These are phyloP conservation scores for Coffea eugenioides DNA, from an alignment of 257 asterid genomes.

Conservation along the genomic window DNA sequence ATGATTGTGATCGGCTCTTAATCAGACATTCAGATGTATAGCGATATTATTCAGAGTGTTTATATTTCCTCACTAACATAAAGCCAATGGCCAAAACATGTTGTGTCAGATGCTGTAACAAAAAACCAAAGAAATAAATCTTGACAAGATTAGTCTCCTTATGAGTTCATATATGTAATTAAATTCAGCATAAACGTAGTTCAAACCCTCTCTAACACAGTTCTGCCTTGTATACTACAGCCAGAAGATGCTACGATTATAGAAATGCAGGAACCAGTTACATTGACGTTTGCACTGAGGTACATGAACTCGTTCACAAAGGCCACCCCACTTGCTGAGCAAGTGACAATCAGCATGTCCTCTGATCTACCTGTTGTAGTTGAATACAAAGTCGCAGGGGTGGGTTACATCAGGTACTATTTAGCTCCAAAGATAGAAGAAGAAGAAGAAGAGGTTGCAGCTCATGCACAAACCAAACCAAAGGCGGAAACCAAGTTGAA, in stretches of 20 bases:
- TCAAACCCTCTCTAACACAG: neutral
- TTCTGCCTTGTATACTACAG: slow-evolving; percentile 29
- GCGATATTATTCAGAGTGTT: neutral
- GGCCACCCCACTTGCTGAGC: slow-evolving; percentile 67
- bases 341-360: slow-evolving; percentile 73
- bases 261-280: slow-evolving; percentile 86
- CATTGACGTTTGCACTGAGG: slow-evolving; percentile 74
- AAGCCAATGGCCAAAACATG: neutral
- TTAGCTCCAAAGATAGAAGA: slow-evolving; percentile 90
- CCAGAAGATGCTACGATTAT: slow-evolving; percentile 77
- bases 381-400: slow-evolving; percentile 87
- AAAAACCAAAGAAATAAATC: neutral
- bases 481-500: slow-evolving; percentile 1
- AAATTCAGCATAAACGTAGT: neutral
- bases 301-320: slow-evolving; percentile 76
- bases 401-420: slow-evolving; percentile 80
- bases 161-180: neutral
- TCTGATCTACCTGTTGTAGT: slow-evolving; percentile 85
- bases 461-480: slow-evolving; percentile 5
- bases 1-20: neutral
- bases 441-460: slow-evolving; percentile 52
- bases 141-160: neutral
- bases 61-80: neutral
- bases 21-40: neutral
- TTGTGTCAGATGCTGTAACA: neutral